Evolutionary conservation across 2,329 filamentous ascomycete genomes (phyloP), one percentile per base, ranked within the genome.

Genomic region (Alternaria sp.): DNA sequence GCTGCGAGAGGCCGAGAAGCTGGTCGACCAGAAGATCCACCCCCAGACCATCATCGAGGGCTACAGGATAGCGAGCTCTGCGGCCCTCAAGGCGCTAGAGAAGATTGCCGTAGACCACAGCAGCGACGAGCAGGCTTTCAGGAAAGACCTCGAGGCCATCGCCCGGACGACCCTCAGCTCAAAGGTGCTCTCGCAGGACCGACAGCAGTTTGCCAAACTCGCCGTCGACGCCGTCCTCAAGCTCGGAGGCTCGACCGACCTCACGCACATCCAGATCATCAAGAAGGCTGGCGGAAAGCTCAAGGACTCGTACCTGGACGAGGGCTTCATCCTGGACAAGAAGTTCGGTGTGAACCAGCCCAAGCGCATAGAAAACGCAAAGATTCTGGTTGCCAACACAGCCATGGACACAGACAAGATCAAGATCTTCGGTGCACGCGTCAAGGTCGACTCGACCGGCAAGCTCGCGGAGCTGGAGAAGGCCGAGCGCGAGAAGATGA

Each of bases 381-480:
- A 98, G 86, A 99, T 99, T 70, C 84, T 99, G 60, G 92, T 99
- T 21, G 96, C 96, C 68, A 99, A 99, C 84, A 99, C 96, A 53
- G 92, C 94, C 12, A 99, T 99, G 96, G 96, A 99, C 82, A 99
- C 96, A 37, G 96, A 99, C 84, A 99, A 99, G 87, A 93, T 99
- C 85, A 99, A 99, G 88, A 98, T 99, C 76, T 99, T 99, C 75
- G 96, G 96, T 68, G 96, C 96, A 15, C 89, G 95, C 63, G 93
- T 99, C 76, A 98, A 98, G 87, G 96, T 99, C 64, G 92, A 93
- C 72, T 95, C 93, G 30, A 99, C 96, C 4, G 93, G 93, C 80
- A 97, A 98, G 86, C 88, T 99, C 54, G 96, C 96, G n/a, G 96
- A 99, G 76, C 86, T 99, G 58, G 96, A 99, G 82, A 97, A 96